Evolutionary conservation across 1,284 basidiomycete species (phyloP).

Genomic region (Ustanciosporium gigantosporum): DNA sequence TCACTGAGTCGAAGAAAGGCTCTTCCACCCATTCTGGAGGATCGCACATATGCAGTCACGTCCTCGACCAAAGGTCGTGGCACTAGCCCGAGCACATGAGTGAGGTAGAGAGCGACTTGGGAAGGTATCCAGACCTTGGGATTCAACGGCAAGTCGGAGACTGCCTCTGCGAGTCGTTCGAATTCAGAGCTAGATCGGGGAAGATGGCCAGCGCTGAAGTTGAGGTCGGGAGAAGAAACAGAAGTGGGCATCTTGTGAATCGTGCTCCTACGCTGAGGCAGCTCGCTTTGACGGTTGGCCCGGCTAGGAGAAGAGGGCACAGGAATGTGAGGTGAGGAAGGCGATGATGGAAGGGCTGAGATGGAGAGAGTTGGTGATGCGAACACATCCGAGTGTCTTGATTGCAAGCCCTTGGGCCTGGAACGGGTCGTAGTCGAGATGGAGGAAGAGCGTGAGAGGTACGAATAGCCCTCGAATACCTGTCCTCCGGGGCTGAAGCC

Average conservation of each 20-base stretch:
- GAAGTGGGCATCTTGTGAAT: slow-evolving; percentile 17
- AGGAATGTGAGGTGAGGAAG: slow-evolving; percentile 12
- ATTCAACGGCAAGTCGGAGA: slow-evolving; percentile 36
- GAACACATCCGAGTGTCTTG: slow-evolving; percentile 5
- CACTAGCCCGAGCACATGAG: slow-evolving; percentile 49
- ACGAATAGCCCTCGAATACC: slow-evolving; percentile 50
- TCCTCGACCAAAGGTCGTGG: slow-evolving; percentile 51
- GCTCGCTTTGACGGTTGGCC: slow-evolving; percentile 3
- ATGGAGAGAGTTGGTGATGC: not conserved
- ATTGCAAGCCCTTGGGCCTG: slow-evolving; percentile 36
- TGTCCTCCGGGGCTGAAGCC: slow-evolving; percentile 52
- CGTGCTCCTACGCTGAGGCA: slow-evolving; percentile 17
- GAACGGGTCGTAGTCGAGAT: slow-evolving; percentile 49
- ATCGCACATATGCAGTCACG: slow-evolving; percentile 50
- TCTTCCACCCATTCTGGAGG: slow-evolving; percentile 44
- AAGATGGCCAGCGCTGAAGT: not conserved
- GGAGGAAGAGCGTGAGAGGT: slow-evolving; percentile 43
- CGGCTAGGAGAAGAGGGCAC: slow-evolving; percentile 1
- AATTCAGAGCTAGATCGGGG: slow-evolving; percentile 18
- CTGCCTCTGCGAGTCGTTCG: slow-evolving; percentile 24
- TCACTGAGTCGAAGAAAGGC: slow-evolving; percentile 50
- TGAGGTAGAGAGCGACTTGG: slow-evolving; percentile 53
- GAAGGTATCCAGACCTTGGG: slow-evolving; percentile 52
- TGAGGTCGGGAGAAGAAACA: slow-evolving; percentile 13
- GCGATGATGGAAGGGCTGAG: slow-evolving; percentile 5